phyloP scores from a whole-genome alignment of 192 early-diverging fungal species.

The Coemansia sp. region DNA sequence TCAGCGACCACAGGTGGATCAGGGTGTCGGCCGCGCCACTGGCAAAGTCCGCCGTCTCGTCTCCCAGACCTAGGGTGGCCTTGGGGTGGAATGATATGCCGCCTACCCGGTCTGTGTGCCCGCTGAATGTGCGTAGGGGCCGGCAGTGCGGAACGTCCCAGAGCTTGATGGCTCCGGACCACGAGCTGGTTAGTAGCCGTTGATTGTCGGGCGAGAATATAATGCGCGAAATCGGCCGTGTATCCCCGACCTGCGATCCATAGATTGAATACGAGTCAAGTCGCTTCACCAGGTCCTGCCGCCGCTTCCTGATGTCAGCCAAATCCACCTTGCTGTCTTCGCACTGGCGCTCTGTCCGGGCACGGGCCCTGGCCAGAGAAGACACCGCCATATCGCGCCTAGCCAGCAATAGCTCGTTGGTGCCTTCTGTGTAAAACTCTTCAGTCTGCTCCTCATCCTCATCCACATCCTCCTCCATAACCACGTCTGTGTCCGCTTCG shows the following conservation, averaged over 20 bases:
- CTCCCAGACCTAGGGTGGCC: slow-evolving; percentile 56
- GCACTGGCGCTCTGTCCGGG: slow-evolving; percentile 63
- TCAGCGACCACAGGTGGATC: slow-evolving; percentile 82
- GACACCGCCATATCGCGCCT: slow-evolving; percentile 67
- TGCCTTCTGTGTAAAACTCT: slow-evolving; percentile 82
- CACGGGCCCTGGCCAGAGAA: slow-evolving; percentile 69
- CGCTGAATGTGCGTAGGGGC: slow-evolving; percentile 59
- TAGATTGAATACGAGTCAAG: slow-evolving; percentile 60
- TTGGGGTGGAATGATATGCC: slow-evolving; percentile 88
- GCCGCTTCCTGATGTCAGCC: slow-evolving; percentile 11
- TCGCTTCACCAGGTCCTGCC: slow-evolving; percentile 56
- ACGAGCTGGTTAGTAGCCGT: slow-evolving; percentile 76
- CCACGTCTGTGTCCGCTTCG: neutral
- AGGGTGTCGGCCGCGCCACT: slow-evolving; percentile 74
- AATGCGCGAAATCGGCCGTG: slow-evolving; percentile 75
- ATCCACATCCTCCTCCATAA: slow-evolving; percentile 52
- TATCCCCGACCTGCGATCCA: slow-evolving; percentile 86
- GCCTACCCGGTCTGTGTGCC: slow-evolving; percentile 86
- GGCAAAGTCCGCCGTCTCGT: slow-evolving; percentile 70
- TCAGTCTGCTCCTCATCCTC: slow-evolving; percentile 60
- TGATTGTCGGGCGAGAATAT: slow-evolving; percentile 79
- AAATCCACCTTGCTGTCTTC: slow-evolving; percentile 32
- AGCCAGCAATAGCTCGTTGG: slow-evolving; percentile 64
- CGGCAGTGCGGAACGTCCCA: slow-evolving; percentile 82
- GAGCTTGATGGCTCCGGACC: slow-evolving; percentile 81